Evolutionary conservation across 805 yeast genomes (phyloP), one percentile per base, ranked within the genome.

Genomic region (Kurtzmaniella fragi): DNA sequence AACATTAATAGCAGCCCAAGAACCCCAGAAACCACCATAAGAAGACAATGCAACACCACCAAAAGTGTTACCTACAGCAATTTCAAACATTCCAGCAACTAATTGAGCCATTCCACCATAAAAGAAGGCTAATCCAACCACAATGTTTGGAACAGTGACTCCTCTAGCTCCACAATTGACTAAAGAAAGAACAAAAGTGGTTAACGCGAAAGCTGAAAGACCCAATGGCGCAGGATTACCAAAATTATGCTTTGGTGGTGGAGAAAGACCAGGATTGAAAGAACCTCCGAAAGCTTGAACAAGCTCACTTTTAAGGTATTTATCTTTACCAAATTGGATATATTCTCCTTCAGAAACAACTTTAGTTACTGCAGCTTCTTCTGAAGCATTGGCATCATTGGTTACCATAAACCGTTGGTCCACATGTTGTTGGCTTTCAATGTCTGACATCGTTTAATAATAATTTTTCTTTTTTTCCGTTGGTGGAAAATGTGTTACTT

Each of bases 191-290:
- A 81, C 83, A 56, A 83, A 77, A 32, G 84, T 77, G 16, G 84
- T 77, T 47, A 79, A 62, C 12, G 87, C 85, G 60, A 83, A 83
- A 17, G 83, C 85, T 23, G 80, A 75, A 42, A 84, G 64, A 12
- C 90, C 91, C 45, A 83, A 63, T 16, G 90, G 90, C 34, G 84
- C 84, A 17, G 91, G 90, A 51, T 83, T 83, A 42, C 82, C 90
- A 63, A 64, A 56, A 44, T 60, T 45, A 44, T 62, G 55, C 41
- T 63, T 61, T 16, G 71, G 70, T 12, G 73, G 68, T 17, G 73
- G 73, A 14, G 68, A 48, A 46, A 64, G 60, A 41, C 73, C 91
- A 17, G 93, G 87, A 48, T 80, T 80, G 56, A 84, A 64, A 14
- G 84, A 72, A 80, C 96, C 96, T 59, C 95, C 96, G 47, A 84